Percentiles rank a stretch among this genome's conserved stretches.
Evolutionary conservation across 164 flowering plant genomes (phyloP).

Genomic region (Liriodendron chinense): DNA sequence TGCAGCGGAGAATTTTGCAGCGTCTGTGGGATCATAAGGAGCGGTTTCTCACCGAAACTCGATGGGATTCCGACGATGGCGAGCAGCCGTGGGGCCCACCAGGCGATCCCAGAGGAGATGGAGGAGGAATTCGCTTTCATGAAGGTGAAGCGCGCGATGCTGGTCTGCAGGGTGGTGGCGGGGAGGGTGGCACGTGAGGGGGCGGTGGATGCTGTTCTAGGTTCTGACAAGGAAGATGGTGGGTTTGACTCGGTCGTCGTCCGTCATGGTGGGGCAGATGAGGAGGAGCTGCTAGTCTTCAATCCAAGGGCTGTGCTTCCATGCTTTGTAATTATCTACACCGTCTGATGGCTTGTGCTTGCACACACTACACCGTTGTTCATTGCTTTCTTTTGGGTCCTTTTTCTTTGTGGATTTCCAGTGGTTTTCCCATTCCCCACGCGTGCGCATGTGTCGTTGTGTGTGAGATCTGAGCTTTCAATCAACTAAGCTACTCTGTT

Average conservation of each 20-base stretch:
- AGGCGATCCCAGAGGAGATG: conserved; percentile 64
- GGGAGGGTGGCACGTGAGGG: conserved; percentile 67
- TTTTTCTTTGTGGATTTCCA: not conserved
- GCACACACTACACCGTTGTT: not conserved
- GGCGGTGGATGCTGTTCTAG: conserved; percentile 11
- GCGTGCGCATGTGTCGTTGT: not conserved
- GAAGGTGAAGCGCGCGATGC: conserved; percentile 77
- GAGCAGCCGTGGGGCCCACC: conserved; percentile 68
- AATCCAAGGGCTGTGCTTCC: conserved; percentile 93
- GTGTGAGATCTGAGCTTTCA: too few relatives aligned
- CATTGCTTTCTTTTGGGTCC: not conserved
- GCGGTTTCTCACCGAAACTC: conserved; percentile 77
- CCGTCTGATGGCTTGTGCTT: conserved; percentile 13
- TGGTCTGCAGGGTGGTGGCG: conserved; percentile 87
- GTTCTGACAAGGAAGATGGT: conserved; percentile 39
- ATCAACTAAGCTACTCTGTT: too few relatives aligned
- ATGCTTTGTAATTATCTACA: conserved; percentile 82
- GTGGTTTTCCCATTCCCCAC: not conserved
- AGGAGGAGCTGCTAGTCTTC: conserved; percentile 69
- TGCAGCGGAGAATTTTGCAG: conserved; percentile 60
- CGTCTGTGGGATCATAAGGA: conserved; percentile 66
- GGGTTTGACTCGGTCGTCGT: conserved; percentile 68
- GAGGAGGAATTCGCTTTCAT: conserved; percentile 82
- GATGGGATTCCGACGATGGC: conserved; percentile 73
- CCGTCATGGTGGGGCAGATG: conserved; percentile 26